phyloP scores from a whole-genome alignment of 345 rosid genomes.

The Fremontodendron californicum region DNA sequence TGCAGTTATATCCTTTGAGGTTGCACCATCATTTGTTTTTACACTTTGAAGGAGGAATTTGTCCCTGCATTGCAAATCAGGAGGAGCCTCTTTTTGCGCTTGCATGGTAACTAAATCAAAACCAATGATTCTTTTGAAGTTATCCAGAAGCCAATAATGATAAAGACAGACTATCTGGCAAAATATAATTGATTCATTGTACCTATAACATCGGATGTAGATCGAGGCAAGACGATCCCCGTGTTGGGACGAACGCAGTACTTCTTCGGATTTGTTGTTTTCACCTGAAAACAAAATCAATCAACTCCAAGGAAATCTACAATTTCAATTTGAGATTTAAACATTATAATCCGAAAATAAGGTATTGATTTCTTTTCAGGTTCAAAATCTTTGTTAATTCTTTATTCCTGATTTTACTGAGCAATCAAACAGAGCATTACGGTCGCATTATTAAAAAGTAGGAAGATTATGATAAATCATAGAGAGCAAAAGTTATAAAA shows the following conservation, averaged over 20 bases:
- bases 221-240: constrained; percentile 64
- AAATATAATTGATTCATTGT: background rate
- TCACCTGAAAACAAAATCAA: constrained; percentile 49
- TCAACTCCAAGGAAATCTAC: background rate
- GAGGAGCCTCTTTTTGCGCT: constrained; percentile 74
- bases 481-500: background rate
- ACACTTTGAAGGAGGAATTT: constrained; percentile 81
- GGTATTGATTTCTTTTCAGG: background rate
- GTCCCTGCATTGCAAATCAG: constrained; percentile 75
- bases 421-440: constrained; percentile 20
- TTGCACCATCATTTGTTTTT: constrained; percentile 39
- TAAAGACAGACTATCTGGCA: background rate
- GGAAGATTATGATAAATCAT: background rate
- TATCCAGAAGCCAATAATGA: background rate
- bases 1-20: constrained; percentile 57
- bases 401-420: background rate
- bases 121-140: background rate
- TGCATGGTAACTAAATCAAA: constrained; percentile 67
- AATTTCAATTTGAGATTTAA: constrained; percentile 3
- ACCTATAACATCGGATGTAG: constrained; percentile 65
- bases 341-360: background rate
- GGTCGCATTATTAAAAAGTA: background rate
- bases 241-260: constrained; percentile 79
- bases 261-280: constrained; percentile 79
- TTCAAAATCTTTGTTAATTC: background rate